Conservation (phyloP, 495 filamentous ascomycete genomes). For the Aspergillus egyptiacus region DNA sequence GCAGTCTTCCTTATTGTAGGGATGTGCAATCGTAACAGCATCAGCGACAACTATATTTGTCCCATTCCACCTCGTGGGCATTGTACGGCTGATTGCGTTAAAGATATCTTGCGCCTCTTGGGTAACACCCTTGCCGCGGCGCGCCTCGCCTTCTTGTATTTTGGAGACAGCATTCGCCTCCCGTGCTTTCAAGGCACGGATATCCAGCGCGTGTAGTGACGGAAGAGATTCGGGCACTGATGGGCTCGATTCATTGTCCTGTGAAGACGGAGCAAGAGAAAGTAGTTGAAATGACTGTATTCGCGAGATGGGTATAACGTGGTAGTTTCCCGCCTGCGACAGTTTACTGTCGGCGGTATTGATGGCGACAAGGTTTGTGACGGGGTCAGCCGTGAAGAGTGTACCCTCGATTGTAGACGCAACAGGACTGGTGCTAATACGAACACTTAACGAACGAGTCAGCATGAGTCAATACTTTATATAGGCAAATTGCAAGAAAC, state of each 20-base stretch:
- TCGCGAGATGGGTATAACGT: slow-evolving; percentile 57
- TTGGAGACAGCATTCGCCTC: slow-evolving; percentile 49
- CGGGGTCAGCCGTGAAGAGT: slow-evolving; percentile 61
- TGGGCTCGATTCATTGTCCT: slow-evolving; percentile 31
- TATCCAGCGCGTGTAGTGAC: slow-evolving; percentile 43
- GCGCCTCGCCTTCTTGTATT: slow-evolving; percentile 49
- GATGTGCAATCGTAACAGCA: slow-evolving; percentile 54
- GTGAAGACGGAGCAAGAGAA: slow-evolving; percentile 31
- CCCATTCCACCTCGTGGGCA: slow-evolving; percentile 59
- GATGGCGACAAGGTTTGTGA: slow-evolving; percentile 60
- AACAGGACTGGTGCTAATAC: slow-evolving; percentile 51
- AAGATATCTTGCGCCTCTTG: slow-evolving; percentile 66
- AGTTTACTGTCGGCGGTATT: slow-evolving; percentile 44
- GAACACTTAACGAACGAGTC: slow-evolving; percentile 43
- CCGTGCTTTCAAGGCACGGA: slow-evolving; percentile 46
- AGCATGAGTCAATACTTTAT: not conserved
- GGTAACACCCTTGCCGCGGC: slow-evolving; percentile 55
- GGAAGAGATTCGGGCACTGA: slow-evolving; percentile 40
- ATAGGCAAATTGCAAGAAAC: not conserved
- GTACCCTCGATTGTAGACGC: slow-evolving; percentile 54
- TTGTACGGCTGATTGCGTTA: slow-evolving; percentile 57
- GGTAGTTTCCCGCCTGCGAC: slow-evolving; percentile 51
- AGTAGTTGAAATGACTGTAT: slow-evolving; percentile 55
- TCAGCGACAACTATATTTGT: slow-evolving; percentile 59
- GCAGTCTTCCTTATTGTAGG: slow-evolving; percentile 57